Percentiles rank a stretch among this genome's conserved stretches.
Evolutionary conservation across 2,329 filamentous ascomycete genomes (phyloP).

Genomic region (Cytospora piceicola): DNA sequence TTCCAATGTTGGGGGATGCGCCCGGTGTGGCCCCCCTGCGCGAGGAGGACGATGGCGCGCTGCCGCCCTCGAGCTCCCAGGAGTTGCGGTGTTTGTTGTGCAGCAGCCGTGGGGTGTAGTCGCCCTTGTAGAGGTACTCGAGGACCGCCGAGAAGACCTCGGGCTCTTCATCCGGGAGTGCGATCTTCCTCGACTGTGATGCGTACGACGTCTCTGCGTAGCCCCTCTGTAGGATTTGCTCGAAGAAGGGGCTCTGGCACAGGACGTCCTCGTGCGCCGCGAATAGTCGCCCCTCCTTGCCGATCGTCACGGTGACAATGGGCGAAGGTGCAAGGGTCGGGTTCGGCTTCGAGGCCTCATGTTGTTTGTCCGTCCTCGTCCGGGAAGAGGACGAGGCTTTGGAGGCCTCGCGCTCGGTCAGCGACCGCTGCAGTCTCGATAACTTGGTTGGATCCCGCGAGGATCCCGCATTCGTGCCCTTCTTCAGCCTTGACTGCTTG

Average conservation of each 20-base stretch:
- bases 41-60: constrained; percentile 37
- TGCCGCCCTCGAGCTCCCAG: constrained; percentile 82
- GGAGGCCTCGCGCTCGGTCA: constrained; percentile 57
- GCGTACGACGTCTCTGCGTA: constrained; percentile 62
- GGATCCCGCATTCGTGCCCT: constrained; percentile 43
- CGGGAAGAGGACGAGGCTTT: constrained; percentile 18
- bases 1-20: constrained; percentile 54
- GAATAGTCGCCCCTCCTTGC: constrained; percentile 84
- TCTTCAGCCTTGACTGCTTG: constrained; percentile 84
- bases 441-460: constrained; percentile 76
- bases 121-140: constrained; percentile 96
- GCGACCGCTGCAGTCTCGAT: constrained; percentile 83
- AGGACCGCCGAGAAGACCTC: constrained; percentile 92
- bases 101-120: constrained; percentile 89
- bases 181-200: constrained; percentile 74
- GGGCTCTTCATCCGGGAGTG: constrained; percentile 76
- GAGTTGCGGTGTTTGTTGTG: constrained; percentile 84
- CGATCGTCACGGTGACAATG: constrained; percentile 86
- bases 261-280: constrained; percentile 94
- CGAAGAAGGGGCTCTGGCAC: constrained; percentile 82
- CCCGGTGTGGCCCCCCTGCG: constrained; percentile 47
- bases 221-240: constrained; percentile 70
- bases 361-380: constrained; percentile 27
- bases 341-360: constrained; percentile 19
- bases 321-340: constrained; percentile 56